Percentiles rank a stretch among this genome's conserved stretches.
phyloP scores from a whole-genome alignment of 345 rosid species.

The Carallia brachiata region DNA sequence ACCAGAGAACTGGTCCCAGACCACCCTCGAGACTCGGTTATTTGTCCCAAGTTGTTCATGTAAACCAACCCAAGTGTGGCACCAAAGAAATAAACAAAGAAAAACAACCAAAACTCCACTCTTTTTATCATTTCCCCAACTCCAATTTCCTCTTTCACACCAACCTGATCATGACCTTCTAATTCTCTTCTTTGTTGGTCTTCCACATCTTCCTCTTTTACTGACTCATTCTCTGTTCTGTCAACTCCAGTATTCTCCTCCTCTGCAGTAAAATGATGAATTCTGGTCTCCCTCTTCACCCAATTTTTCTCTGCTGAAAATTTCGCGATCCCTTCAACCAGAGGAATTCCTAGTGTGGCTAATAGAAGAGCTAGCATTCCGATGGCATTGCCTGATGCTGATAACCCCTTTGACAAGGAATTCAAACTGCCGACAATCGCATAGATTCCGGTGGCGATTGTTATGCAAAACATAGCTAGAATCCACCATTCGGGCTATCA shows the following conservation, averaged over 20 bases:
- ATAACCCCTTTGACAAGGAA: constrained; percentile 17
- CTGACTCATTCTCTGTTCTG: constrained; percentile 1
- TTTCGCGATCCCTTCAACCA: constrained; percentile 19
- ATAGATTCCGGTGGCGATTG: constrained; percentile 63
- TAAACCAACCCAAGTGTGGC: constrained; percentile 81
- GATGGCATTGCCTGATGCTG: constrained; percentile 33
- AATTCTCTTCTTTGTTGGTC: constrained; percentile 12
- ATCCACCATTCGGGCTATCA: constrained; percentile 27
- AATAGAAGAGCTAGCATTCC: constrained; percentile 48
- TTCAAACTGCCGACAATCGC: constrained; percentile 58
- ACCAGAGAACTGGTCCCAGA: constrained; percentile 49
- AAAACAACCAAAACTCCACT: constrained; percentile 76
- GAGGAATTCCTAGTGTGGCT: constrained; percentile 52
- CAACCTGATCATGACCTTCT: constrained; percentile 5
- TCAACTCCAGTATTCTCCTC: constrained; percentile 14
- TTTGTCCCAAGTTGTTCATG: constrained; percentile 88
- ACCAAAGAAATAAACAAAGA: constrained; percentile 65
- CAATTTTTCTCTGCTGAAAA: constrained; percentile 4
- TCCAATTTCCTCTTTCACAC: constrained; percentile 62
- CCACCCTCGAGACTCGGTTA: constrained; percentile 75
- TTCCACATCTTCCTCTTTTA: not conserved
- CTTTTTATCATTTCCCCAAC: constrained; percentile 53
- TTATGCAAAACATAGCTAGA: constrained; percentile 45
- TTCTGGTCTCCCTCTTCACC: constrained; percentile 22
- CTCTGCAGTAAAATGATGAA: constrained; percentile 24